Evolutionary conservation across 2,329 filamentous ascomycete species (phyloP), one percentile per base, ranked within the genome.

Genomic region (Pseudocercospora ulei): DNA sequence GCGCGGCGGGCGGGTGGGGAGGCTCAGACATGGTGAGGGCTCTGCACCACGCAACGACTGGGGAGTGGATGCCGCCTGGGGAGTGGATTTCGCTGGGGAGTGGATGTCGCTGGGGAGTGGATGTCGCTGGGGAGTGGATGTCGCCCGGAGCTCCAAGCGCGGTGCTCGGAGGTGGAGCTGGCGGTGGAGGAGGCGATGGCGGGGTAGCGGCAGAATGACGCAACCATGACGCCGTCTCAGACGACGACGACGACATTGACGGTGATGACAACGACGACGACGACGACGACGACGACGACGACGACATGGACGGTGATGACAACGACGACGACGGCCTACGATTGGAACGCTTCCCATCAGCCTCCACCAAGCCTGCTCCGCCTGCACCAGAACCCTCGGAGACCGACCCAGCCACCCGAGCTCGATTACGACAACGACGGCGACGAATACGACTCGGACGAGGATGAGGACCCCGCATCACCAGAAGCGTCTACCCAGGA

Each of bases 301-400:
- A 48, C 7, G 47, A 50, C 23, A 41, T 46, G 14, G 26, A 38
- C 9, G 41, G 52, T 12, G 53, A 55, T 8, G 55, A 57, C 3
- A 52, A 51, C 12, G 46, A 41, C 7, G 48, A 49, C 6, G 50
- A 47, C 7, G 54, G 47, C 2, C 52, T 59, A 1, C 48, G 49
- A 5, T 42, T 60, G 9, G 40, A 38, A 22, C 53, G 56, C 23
- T 59, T 56, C 43, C 55, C 56, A 8, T 57, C 30, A 33, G 30
- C 30, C 14, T 9, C 30, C 4, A 12, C 30, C 5, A 33, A 22
- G n/a, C 17, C 30, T 22, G 5, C 56, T 11, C 50, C 51, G 6
- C 34, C 48, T 16, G 40, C 52, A 8, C 40, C 47, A 38, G 38
- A 47, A 17, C 41, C 29, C 22, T 13, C 41, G 18, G 29, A 30